Base-by-base conservation (phyloP, 352 stramenopile species). In the Sclerospora graminicola region DNA sequence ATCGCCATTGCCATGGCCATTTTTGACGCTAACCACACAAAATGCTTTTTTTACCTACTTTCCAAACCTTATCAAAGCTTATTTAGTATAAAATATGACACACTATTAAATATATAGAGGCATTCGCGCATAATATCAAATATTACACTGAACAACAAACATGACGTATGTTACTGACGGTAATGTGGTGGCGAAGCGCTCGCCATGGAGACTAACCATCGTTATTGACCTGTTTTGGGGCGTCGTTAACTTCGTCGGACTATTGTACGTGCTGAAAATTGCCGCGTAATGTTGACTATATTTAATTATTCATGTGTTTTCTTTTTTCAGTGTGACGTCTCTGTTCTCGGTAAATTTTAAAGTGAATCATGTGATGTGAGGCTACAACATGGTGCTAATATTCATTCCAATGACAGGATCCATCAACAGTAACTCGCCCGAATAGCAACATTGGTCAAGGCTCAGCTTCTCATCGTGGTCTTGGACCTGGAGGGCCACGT, bases 1-100 rank as follows among this genome's bases (percentile, higher is more conserved):
- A 86, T 84, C 49, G 70, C 64, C 74, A 86, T 84, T 53, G 70
- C 57, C 71, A 86, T 84, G 19, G 14, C 70, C n/a, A n/a, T 21
- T 20, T 7, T 43, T 18, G 33, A 51, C 41, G 28, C 20, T 43
- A 35, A 39, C 40, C 44, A 53, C 57, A 52, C 47, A 60, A 47
- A 48, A 27, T 14, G 2, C n/a, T 7, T n/a, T 20, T 18, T 20
- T 30, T 30, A 42, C 14, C 18, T n/a, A 13, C 7, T 54, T 15
- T 30, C 41, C 31, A 24, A 14, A 9, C 28, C 27, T 4, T 36
- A 34, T 24, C 21, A 7, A 20, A 11, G 10, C 4, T 15, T 6
- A 21, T 16, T 13, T 10, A n/a, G 6, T 41, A 8, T 6, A 30
- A 19, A 29, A 8, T n/a, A 15, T 2, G 28, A 33, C 28, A 13